Evolutionary conservation across 2,329 filamentous ascomycete genomes (phyloP).

Genomic region (Botrytis elliptica): DNA sequence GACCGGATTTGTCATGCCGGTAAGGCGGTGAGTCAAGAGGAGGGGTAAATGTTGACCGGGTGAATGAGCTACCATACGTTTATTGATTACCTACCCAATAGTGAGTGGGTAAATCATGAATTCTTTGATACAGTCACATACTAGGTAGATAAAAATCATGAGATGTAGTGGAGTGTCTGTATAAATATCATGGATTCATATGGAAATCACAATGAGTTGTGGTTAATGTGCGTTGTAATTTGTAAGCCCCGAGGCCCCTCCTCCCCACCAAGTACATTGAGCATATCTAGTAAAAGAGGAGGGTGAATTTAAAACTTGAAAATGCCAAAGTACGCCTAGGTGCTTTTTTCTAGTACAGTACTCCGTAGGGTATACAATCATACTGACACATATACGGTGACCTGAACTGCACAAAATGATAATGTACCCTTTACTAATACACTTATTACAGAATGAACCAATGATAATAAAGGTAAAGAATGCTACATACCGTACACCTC

Average conservation of each 20-base stretch:
- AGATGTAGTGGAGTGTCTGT: neutral
- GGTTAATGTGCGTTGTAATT: neutral
- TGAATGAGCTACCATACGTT: neutral
- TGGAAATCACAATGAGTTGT: neutral
- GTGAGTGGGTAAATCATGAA: neutral
- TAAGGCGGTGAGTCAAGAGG: constrained; percentile 5
- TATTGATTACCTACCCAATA: neutral
- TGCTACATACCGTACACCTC: neutral
- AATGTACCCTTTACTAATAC: neutral
- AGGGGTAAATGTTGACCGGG: neutral
- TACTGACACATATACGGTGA: neutral
- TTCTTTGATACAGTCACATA: neutral
- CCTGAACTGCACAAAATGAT: neutral
- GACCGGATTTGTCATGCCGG: constrained; percentile 4
- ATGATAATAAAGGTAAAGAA: neutral
- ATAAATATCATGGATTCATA: neutral
- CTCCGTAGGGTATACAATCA: neutral
- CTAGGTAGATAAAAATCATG: neutral
- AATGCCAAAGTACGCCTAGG: too few relatives aligned
- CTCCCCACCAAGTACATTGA: neutral
- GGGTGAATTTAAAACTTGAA: too few relatives aligned
- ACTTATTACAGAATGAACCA: neutral
- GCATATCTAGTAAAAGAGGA: neutral
- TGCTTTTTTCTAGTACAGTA: too few relatives aligned
- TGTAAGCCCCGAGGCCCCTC: neutral